Evolutionary conservation across 371 early-diverging fungal species (phyloP).

Genomic region (Blakeslea trispora): DNA sequence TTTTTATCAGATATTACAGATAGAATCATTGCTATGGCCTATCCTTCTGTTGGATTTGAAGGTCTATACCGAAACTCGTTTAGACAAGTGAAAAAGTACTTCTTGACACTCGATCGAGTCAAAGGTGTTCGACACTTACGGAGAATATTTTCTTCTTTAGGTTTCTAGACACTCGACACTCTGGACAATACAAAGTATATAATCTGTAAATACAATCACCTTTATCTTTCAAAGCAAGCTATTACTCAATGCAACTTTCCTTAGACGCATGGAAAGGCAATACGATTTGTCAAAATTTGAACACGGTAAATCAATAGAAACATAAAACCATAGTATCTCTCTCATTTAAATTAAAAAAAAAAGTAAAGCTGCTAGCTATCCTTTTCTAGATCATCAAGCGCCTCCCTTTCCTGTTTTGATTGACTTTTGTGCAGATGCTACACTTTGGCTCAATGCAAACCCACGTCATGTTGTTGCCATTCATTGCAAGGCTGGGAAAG

Average conservation of each 20-base stretch:
- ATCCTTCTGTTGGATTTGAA: conserved; percentile 65
- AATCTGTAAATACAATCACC: conserved; percentile 61
- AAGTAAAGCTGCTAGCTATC: conserved; percentile 49
- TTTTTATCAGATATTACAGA: conserved; percentile 58
- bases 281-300: conserved; percentile 36
- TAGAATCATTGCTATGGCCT: conserved; percentile 71
- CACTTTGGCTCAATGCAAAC: conserved; percentile 51
- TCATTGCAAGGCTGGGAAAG: conserved; percentile 84
- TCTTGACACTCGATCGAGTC: no score
- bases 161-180: conserved; percentile 62
- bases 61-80: conserved; percentile 66
- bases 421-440: conserved; percentile 62
- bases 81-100: conserved; percentile 62
- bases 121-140: no score
- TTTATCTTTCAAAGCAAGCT: no score
- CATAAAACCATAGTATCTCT: background rate
- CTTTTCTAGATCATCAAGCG: conserved; percentile 71
- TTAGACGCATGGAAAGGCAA: conserved; percentile 57
- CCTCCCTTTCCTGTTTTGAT: conserved; percentile 61
- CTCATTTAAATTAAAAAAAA: background rate
- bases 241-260: background rate
- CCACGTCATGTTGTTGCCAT: conserved; percentile 61
- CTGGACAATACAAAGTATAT: conserved; percentile 66
- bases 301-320: conserved; percentile 14
- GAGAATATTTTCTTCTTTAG: conserved; percentile 28